Base-by-base conservation (phyloP, 83 land plant genomes). In the Isoetes engelmannii region DNA sequence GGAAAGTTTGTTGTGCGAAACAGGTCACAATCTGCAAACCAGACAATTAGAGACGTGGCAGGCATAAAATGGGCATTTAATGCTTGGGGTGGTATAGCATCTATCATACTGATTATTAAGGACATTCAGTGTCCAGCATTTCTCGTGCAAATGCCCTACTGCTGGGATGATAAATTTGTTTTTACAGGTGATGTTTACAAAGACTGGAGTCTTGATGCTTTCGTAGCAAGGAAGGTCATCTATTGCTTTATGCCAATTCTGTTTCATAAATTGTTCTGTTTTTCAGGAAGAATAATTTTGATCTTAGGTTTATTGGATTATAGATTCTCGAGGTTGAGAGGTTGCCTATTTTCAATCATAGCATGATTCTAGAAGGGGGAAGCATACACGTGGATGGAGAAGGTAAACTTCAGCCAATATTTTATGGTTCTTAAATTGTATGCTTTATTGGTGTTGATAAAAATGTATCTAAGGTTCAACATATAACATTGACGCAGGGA, bases 331-430 rank as follows among this genome's bases (percentile, higher is more conserved):
- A 80, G n/a, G 63, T 77, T 59, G 96, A 89, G 75, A 82, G 77
- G 64, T 51, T 84, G 71, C 85, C 92, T 43, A 82, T 84, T 48
- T 93, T 90, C 80, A 70, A 77, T 3, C 89, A 90, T 41, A 41
- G 75, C 13, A 82, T 93, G 79, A 68, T 93, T 61, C 81, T 93
- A 19, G 98, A 93, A 72, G 98, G 98, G 57, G 98, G 98, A 73
- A 82, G 87, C 72, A 90, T 93, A 49, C 98, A 93, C 82, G 96
- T 90, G 0, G 98, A 93, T 78, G 98, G 98, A 53, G 86, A 90
- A 90, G 98, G 98, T 87, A 65, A 58, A 18, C 18, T 58, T 28
- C 37, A 28, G 37, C 37, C 19, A 66, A 42, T 42, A 10, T 66
- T 66, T 13, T 9, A 51, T 7, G n/a, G 19, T 50, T 8, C 12